Percentiles rank a stretch among this genome's conserved stretches.
Conservation (phyloP, 306 rosid species). For the Sechiopsis laciniata region DNA sequence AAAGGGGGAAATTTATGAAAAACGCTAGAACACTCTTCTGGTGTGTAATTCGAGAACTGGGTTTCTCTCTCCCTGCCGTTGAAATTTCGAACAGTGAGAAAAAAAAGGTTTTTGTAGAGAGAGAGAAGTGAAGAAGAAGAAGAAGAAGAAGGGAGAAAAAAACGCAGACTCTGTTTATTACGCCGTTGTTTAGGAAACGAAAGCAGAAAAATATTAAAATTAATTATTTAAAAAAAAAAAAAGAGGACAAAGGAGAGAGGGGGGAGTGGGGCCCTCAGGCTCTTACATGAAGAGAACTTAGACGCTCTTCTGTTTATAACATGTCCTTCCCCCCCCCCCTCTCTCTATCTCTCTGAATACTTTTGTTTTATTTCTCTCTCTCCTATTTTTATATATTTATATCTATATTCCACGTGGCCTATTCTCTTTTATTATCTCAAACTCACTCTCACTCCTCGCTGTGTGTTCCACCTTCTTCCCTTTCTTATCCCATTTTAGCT, state of each 20-base stretch:
- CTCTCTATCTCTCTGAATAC: slow-evolving; percentile 8
- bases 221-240: neutral
- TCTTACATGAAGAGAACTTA: slow-evolving; percentile 91
- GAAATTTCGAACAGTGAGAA: slow-evolving; percentile 15
- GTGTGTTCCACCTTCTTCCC: neutral
- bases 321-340: neutral
- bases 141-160: slow-evolving; percentile 1
- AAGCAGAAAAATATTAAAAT: neutral
- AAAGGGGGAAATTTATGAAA: neutral
- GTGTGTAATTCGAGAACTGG: neutral
- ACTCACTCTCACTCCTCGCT: neutral
- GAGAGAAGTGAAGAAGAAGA: neutral
- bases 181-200: slow-evolving; percentile 25
- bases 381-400: neutral
- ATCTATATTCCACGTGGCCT: slow-evolving; percentile 1
- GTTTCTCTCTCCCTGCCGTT: slow-evolving; percentile 5
- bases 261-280: slow-evolving; percentile 44
- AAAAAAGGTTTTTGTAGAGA: slow-evolving; percentile 21
- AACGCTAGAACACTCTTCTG: neutral
- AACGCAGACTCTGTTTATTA: slow-evolving; percentile 6
- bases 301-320: slow-evolving; percentile 53
- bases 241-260: neutral
- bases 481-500: too few relatives aligned
- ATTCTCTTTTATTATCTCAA: neutral
- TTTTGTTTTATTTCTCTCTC: slow-evolving; percentile 32